Conservation (phyloP, 2,329 filamentous ascomycete genomes). For the Penicillium concentricum region DNA sequence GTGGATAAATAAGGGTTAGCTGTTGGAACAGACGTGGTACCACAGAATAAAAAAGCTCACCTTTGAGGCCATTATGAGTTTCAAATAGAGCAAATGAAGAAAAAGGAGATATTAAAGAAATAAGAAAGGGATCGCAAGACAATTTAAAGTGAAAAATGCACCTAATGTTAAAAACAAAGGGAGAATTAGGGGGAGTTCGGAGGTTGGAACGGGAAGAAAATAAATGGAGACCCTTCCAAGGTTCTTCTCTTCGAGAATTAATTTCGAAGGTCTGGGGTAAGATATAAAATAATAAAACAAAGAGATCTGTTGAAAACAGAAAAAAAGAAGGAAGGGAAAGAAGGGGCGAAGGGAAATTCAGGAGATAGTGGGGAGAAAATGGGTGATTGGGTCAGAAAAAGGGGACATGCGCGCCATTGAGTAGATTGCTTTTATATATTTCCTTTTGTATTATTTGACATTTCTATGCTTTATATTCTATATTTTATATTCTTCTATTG, state of each 20-base stretch:
- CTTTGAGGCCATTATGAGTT: conserved; percentile 26
- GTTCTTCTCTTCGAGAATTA: not conserved
- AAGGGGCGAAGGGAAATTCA: conserved; percentile 14
- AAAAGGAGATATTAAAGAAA: conserved; percentile 8
- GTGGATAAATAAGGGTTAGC: not conserved
- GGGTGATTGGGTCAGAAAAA: conserved; percentile 11
- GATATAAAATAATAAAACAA: not conserved
- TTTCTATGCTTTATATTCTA: not conserved
- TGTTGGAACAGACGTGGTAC: not conserved
- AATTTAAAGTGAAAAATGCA: conserved; percentile 5
- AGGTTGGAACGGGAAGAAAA: conserved; percentile 13
- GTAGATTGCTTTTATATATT: conserved; percentile 2
- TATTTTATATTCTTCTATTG: too few species aligned
- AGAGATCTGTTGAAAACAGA: not conserved
- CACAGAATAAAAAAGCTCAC: conserved; percentile 12
- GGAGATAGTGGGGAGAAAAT: conserved; percentile 11
- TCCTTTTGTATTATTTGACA: not conserved
- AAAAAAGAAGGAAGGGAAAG: conserved; percentile 3
- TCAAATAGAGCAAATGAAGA: conserved; percentile 6
- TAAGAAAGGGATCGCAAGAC: conserved; percentile 3
- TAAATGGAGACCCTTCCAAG: conserved; percentile 3
- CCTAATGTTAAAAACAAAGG: conserved; percentile 11
- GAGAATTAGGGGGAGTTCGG: conserved; percentile 13
- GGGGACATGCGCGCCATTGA: conserved; percentile 7
- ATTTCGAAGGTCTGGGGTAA: conserved; percentile 3